These are phyloP conservation scores for Leonotis leonurus DNA, from an alignment of 257 asterid genomes.

Conservation along the genomic window DNA sequence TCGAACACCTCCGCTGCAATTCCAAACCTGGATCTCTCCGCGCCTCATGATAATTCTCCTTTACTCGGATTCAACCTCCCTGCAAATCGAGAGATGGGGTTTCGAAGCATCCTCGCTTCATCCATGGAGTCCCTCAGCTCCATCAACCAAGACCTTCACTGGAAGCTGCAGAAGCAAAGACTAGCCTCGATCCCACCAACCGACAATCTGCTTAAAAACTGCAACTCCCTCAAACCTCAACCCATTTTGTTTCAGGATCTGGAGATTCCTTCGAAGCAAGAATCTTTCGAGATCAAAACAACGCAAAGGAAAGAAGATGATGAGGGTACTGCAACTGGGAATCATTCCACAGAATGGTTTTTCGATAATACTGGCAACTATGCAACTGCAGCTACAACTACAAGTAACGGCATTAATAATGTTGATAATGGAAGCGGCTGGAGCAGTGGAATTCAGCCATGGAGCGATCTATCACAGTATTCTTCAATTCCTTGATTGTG, in stretches of 20 bases:
- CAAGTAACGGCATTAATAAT: constrained; percentile 23
- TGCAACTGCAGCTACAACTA: constrained; percentile 32
- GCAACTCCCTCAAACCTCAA: constrained; percentile 35
- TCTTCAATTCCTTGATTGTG: constrained; percentile 43
- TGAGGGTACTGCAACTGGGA: no score
- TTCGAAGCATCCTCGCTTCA: constrained; percentile 42
- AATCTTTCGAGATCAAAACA: constrained; percentile 12
- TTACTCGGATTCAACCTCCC: constrained; percentile 33
- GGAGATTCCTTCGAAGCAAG: constrained; percentile 31
- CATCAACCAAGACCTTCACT: constrained; percentile 82
- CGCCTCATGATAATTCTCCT: constrained; percentile 17
- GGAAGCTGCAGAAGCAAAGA: constrained; percentile 82
- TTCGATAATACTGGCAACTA: constrained; percentile 34
- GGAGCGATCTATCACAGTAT: constrained; percentile 51
- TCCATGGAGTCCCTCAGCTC: constrained; percentile 78
- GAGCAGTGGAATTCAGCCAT: constrained; percentile 66
- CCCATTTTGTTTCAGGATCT: constrained; percentile 59
- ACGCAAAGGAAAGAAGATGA: constrained; percentile 32
- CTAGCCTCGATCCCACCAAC: constrained; percentile 50
- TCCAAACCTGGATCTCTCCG: constrained; percentile 35
- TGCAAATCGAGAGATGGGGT: constrained; percentile 40
- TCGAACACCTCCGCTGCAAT: constrained; percentile 21
- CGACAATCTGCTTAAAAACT: constrained; percentile 30
- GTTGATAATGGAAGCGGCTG: constrained; percentile 38
- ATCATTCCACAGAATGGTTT: constrained; percentile 60